These are phyloP conservation scores for Staphylotrichum longicolle DNA, from an alignment of 495 filamentous ascomycete species.

Conservation along the genomic window DNA sequence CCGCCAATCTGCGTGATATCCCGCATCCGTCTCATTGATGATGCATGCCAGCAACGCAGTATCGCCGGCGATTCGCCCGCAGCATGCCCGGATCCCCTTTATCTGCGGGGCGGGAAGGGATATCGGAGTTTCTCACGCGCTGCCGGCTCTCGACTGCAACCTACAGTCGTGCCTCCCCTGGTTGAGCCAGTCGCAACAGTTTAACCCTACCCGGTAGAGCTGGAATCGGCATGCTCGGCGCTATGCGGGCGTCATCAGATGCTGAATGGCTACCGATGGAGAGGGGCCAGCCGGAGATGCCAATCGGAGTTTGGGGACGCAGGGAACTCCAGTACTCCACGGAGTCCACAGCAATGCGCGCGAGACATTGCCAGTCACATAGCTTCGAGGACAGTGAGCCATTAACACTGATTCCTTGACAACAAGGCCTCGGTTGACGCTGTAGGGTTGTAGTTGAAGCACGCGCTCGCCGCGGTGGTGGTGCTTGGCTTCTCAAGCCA, in stretches of 20 bases:
- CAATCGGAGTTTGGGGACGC: constrained; percentile 8
- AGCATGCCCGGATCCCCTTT: not conserved
- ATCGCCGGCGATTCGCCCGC: not conserved
- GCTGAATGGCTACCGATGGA: not conserved
- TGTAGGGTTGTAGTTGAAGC: no score
- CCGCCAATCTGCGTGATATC: not conserved
- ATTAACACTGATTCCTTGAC: no score
- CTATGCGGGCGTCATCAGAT: not conserved
- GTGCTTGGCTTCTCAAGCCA: no score
- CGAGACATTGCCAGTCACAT: not conserved
- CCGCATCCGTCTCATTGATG: not conserved
- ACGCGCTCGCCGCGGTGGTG: no score
- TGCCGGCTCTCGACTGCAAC: not conserved
- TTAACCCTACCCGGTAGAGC: not conserved
- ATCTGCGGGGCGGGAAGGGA: not conserved
- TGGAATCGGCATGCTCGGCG: constrained; percentile 5
- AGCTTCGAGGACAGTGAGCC: no score
- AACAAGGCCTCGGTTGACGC: no score
- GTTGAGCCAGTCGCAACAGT: not conserved
- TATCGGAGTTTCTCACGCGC: not conserved
- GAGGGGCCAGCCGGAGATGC: not conserved
- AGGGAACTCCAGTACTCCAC: not conserved
- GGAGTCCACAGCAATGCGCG: not conserved
- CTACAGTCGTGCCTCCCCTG: not conserved
- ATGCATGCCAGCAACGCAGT: not conserved